phyloP scores from a whole-genome alignment of 1,139 yeast species.

The Pichia sp. region DNA sequence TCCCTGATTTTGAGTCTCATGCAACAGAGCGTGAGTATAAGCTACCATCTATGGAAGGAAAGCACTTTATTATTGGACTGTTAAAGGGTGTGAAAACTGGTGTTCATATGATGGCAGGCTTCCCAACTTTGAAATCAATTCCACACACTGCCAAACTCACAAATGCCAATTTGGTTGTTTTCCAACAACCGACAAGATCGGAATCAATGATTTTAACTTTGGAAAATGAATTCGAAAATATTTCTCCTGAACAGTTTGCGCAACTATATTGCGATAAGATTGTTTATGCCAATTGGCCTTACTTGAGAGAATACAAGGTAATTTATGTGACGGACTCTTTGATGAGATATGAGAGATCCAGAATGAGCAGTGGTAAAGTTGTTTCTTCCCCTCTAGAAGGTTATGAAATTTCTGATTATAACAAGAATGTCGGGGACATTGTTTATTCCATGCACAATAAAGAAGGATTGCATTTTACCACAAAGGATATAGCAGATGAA shows the following conservation, averaged over 20 bases:
- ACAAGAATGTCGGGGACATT: constrained; percentile 21
- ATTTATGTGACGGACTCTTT: constrained; percentile 57
- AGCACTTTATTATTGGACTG: constrained; percentile 53
- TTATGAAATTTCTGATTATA: constrained; percentile 29
- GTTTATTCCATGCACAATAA: constrained; percentile 21
- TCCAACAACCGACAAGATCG: constrained; percentile 80
- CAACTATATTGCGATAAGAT: constrained; percentile 53
- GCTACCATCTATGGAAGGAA: constrained; percentile 47
- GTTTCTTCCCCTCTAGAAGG: constrained; percentile 38
- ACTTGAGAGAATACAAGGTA: constrained; percentile 73
- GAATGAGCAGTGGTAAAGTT: constrained; percentile 34
- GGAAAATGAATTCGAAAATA: constrained; percentile 46
- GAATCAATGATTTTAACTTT: constrained; percentile 72
- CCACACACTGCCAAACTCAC: constrained; percentile 49
- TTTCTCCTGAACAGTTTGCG: constrained; percentile 54
- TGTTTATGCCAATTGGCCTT: constrained; percentile 86
- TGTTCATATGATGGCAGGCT: constrained; percentile 74
- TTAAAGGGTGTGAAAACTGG: constrained; percentile 69
- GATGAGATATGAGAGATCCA: constrained; percentile 42
- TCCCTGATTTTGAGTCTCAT: constrained; percentile 71
- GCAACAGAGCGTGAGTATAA: constrained; percentile 59
- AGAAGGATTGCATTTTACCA: constrained; percentile 25
- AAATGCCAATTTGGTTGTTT: constrained; percentile 60
- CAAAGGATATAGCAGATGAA: constrained; percentile 11
- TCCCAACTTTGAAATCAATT: constrained; percentile 75